Conservation (phyloP, 495 filamentous ascomycete genomes). For the Hyaloscypha finlandica region DNA sequence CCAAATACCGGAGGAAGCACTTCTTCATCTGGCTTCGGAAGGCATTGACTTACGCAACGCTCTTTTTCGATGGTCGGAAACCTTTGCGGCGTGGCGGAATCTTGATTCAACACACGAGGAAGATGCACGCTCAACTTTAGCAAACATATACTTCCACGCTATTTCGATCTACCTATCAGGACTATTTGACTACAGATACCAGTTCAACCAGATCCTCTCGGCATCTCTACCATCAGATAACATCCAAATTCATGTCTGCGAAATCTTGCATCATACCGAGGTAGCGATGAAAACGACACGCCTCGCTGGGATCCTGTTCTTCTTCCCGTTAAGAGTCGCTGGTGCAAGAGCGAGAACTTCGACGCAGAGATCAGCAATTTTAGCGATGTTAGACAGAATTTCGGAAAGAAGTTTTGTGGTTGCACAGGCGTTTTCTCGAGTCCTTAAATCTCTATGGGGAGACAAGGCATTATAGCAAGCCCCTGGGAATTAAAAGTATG, state of each 20-base stretch:
- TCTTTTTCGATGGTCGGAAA: slow-evolving; percentile 14
- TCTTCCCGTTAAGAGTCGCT: slow-evolving; percentile 31
- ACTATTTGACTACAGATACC: slow-evolving; percentile 21
- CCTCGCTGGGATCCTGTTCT: slow-evolving; percentile 21
- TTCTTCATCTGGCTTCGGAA: slow-evolving; percentile 5
- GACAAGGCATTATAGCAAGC: neutral
- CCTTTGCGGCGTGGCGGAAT: neutral
- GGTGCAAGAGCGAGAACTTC: slow-evolving; percentile 18
- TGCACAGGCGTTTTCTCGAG: slow-evolving; percentile 22
- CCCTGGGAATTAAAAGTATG: no score
- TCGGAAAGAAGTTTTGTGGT: slow-evolving; percentile 26
- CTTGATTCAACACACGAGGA: neutral
- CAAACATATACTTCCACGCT: slow-evolving; percentile 21
- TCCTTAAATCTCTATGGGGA: slow-evolving; percentile 20
- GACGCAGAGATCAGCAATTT: slow-evolving; percentile 29
- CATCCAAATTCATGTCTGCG: slow-evolving; percentile 16
- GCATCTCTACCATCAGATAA: neutral
- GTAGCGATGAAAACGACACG: slow-evolving; percentile 14
- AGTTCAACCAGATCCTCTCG: neutral
- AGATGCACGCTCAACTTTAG: slow-evolving; percentile 6
- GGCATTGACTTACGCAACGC: slow-evolving; percentile 8
- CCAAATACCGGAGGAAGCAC: neutral
- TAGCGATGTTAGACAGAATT: slow-evolving; percentile 23
- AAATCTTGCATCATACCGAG: slow-evolving; percentile 10
- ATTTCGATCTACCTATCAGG: slow-evolving; percentile 30